These are phyloP conservation scores for Panus rudis DNA, from an alignment of 768 basidiomycete genomes.

Conservation along the genomic window DNA sequence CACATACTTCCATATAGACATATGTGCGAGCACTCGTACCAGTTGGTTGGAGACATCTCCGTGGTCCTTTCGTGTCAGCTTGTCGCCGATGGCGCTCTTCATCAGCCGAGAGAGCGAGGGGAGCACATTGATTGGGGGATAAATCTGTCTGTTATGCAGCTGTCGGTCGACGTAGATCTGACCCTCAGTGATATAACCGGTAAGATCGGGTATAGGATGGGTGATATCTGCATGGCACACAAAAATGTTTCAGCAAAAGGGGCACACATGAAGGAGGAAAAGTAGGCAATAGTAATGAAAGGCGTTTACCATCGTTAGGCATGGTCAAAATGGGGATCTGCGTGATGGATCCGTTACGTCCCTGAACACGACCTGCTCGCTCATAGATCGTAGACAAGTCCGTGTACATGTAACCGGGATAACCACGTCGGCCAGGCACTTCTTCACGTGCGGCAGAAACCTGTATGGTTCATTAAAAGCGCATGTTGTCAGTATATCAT, in stretches of 20 bases:
- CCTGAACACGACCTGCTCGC: conserved; percentile 96
- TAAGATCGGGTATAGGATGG: conserved; percentile 99
- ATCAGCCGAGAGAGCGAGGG: conserved; percentile 98
- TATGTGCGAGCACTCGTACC: conserved; percentile 38
- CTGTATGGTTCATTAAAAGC: conserved; percentile 27
- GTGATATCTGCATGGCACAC: conserved; percentile 72
- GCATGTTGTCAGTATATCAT: conserved; percentile 1
- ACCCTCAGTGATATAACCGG: conserved; percentile 98
- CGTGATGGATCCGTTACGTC: conserved; percentile 97
- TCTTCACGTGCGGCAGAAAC: conserved; percentile 99
- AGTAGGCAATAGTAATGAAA: conserved; percentile 1
- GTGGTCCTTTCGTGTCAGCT: conserved; percentile 96
- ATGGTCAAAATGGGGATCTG: conserved; percentile 99
- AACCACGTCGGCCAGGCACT: conserved; percentile 98
- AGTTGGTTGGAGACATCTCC: conserved; percentile 99
- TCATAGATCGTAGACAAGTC: conserved; percentile 99
- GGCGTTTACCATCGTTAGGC: conserved; percentile 94
- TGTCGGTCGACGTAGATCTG: conserved; percentile 99
- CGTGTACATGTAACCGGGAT: conserved; percentile 98
- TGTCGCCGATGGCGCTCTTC: conserved; percentile 99
- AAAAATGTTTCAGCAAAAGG: conserved; percentile 1
- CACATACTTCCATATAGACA: not conserved
- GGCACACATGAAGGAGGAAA: conserved; percentile 8
- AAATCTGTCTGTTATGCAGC: conserved; percentile 93
- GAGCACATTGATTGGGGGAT: conserved; percentile 98